Percentiles rank a stretch among this genome's conserved stretches.
phyloP scores from a whole-genome alignment of 352 stramenopile genomes.

The Phytophthora foliorum region DNA sequence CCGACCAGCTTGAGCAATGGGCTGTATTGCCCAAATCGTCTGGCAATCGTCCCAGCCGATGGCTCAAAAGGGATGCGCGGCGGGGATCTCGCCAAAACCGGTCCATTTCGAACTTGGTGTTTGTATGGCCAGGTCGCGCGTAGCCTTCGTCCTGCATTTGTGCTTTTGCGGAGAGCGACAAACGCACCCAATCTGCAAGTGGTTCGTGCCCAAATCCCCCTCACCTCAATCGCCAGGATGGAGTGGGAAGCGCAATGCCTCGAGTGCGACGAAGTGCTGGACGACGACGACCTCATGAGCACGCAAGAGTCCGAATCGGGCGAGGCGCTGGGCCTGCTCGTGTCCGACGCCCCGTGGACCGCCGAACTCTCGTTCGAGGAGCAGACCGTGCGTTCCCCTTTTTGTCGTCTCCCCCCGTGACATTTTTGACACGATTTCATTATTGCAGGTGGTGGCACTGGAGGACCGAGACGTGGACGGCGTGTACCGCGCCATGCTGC shows the following conservation, averaged over 20 bases:
- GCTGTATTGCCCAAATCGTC: not conserved
- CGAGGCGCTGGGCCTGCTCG: conserved; percentile 23
- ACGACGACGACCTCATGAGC: conserved; percentile 66
- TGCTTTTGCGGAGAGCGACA: conserved; percentile 25
- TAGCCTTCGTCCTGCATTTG: conserved; percentile 46
- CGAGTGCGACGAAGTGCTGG: conserved; percentile 86
- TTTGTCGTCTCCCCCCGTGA: not conserved
- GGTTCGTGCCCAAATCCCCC: not conserved
- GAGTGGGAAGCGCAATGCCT: conserved; percentile 75
- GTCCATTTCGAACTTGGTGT: conserved; percentile 24
- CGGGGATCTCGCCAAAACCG: conserved; percentile 33
- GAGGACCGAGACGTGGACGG: conserved; percentile 81
- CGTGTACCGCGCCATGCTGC: conserved; percentile 80
- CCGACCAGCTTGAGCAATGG: not conserved
- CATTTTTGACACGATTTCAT: conserved; percentile 22
- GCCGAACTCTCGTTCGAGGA: conserved; percentile 49
- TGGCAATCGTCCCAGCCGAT: not conserved
- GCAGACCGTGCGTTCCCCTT: conserved; percentile 41
- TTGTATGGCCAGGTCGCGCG: conserved; percentile 34
- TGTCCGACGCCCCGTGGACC: conserved; percentile 31
- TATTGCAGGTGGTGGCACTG: conserved; percentile 66
- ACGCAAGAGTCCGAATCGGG: conserved; percentile 44
- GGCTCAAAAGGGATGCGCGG: conserved; percentile 22
- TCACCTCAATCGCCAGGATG: conserved; percentile 32
- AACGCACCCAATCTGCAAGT: not conserved